phyloP scores from a whole-genome alignment of 257 asterid species.

The Eucommia ulmoides region DNA sequence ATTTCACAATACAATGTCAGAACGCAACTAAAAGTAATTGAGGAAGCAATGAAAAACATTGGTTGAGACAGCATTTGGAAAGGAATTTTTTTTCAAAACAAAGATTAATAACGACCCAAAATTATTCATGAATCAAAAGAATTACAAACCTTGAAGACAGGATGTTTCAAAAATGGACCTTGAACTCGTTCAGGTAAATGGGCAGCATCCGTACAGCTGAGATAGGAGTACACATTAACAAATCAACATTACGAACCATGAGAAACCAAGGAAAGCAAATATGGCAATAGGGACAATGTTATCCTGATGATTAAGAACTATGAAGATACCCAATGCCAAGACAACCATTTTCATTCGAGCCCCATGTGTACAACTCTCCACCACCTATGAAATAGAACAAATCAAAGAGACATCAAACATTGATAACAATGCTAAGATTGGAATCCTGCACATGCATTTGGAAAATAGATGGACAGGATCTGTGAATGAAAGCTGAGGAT shows the following conservation, averaged over 20 bases:
- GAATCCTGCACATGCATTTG: too few relatives aligned
- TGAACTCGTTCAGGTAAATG: conserved; percentile 81
- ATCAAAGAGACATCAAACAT: too few relatives aligned
- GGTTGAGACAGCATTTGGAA: too few relatives aligned
- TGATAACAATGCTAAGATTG: too few relatives aligned
- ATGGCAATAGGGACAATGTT: not conserved
- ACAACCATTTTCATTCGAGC: conserved; percentile 94
- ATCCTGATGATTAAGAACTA: conserved; percentile 2
- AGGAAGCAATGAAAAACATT: too few relatives aligned
- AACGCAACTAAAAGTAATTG: too few relatives aligned
- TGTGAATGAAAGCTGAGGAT: too few relatives aligned
- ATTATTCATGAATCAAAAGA: too few relatives aligned
- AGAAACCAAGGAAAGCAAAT: conserved; percentile 7
- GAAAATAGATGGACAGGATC: too few relatives aligned
- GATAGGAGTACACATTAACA: conserved; percentile 15
- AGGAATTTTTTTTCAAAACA: not conserved
- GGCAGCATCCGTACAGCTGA: conserved; percentile 54
- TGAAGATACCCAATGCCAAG: conserved; percentile 81
- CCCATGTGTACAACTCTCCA: conserved; percentile 89
- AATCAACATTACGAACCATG: not conserved
- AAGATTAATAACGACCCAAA: too few relatives aligned
- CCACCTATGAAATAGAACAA: conserved; percentile 41
- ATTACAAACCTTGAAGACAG: conserved; percentile 61
- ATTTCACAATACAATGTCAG: too few relatives aligned
- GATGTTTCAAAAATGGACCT: conserved; percentile 57